Evolutionary conservation across 2,329 filamentous ascomycete genomes (phyloP).

Genomic region (Metarhizium anisopliae): DNA sequence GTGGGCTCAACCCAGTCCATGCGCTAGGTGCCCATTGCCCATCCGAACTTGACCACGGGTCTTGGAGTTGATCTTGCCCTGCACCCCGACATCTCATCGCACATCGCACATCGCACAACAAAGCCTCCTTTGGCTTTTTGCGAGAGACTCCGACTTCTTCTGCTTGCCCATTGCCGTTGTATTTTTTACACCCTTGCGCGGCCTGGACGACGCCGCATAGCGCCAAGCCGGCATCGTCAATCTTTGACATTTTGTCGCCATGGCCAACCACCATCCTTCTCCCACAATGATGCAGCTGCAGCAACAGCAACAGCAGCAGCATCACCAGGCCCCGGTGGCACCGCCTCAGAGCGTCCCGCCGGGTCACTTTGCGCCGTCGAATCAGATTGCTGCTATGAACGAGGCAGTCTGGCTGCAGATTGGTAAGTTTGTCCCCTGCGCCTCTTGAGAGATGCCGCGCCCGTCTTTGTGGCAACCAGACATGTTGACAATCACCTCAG

Average conservation of each 20-base stretch:
- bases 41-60: background rate
- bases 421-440: slow-evolving; percentile 47
- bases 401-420: slow-evolving; percentile 89
- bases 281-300: slow-evolving; percentile 65
- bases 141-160: background rate
- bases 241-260: slow-evolving; percentile 24
- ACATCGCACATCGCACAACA: background rate
- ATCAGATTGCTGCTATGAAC: slow-evolving; percentile 70
- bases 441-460: slow-evolving; percentile 5
- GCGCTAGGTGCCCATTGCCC: slow-evolving; percentile 1
- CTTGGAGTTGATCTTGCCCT: background rate
- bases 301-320: slow-evolving; percentile 31
- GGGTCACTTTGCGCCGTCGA: slow-evolving; percentile 54
- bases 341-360: slow-evolving; percentile 47
- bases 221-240: background rate
- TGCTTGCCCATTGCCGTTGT: background rate
- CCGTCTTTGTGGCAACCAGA: background rate
- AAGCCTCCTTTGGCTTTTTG: background rate
- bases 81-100: background rate
- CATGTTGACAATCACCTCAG: slow-evolving; percentile 32
- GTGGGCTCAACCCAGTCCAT: slow-evolving; percentile 5
- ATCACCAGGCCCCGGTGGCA: slow-evolving; percentile 51
- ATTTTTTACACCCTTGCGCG: background rate
- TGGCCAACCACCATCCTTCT: slow-evolving; percentile 75
- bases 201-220: background rate